Base-by-base conservation (phyloP, 176 grass and related monocot genomes). In the Oryza punctata region DNA sequence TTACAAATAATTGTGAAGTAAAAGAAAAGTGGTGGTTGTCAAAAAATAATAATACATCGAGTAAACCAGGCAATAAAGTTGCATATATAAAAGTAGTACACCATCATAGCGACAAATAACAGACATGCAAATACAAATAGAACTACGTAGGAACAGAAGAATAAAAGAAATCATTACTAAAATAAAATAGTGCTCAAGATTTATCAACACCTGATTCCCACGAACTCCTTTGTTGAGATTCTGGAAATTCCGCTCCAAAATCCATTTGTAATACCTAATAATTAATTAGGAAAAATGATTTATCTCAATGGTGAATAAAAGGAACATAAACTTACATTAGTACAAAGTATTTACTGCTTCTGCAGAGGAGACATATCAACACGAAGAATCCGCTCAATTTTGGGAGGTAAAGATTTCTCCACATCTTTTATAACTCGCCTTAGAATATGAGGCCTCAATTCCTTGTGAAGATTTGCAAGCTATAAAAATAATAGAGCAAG, bases 171-270 rank as follows among this genome's bases (percentile, higher is more conserved):
- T 44, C 11, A 40, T 72, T 16, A 72, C 79, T 65, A 43, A 75
- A 79, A 50, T n/a, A 72, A 91, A 24, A 19, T 33, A 21, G 72
- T 33, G 41, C 11, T 72, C 10, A 83, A 69, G 71, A 76, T 70
- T 25, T 52, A 83, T 85, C 15, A 69, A 85, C 18, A 98, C 96
- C 96, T 99, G 96, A 83, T 99, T 99, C 23, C 93, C 96, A 14
- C 96, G 93, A 82, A 99, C 96, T 82, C 96, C 96, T 85, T 96
- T 99, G 82, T 99, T 99, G 28, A 99, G 81, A 90, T 99, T 96
- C 72, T 99, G 96, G 84, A 99, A 99, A 92, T 96, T 99, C 6
- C 96, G 91, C 85, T 99, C 96, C 73, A 99, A 87, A 92, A 99
- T 99, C 96, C 96, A 99, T 74, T 96, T 99, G 89, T 99, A 99